Percentiles rank a stretch among this genome's conserved stretches.
Conservation (phyloP, 306 rosid species). For the Heteromeles arbutifolia region DNA sequence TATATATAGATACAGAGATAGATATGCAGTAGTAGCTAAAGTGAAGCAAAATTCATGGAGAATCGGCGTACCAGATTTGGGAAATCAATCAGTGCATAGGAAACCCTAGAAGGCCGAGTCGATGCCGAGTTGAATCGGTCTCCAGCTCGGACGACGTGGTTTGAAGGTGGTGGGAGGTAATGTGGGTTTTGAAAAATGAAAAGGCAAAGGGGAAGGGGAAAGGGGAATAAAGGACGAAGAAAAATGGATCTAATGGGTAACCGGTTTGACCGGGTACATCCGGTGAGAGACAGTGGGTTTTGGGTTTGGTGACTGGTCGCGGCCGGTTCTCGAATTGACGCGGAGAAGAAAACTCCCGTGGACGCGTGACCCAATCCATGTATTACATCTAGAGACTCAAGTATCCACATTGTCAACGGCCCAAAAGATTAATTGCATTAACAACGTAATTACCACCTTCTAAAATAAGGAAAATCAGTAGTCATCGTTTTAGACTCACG, state of each 20-base stretch:
- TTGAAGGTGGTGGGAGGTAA: not conserved
- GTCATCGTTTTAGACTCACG: too few relatives aligned
- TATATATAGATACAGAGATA: too few relatives aligned
- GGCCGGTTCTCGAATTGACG: not conserved
- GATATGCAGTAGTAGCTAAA: not conserved
- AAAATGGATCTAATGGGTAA: not conserved
- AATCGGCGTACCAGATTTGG: conserved; percentile 22
- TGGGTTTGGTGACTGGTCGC: not conserved
- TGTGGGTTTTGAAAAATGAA: not conserved
- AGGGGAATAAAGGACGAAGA: not conserved
- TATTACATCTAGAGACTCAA: too few relatives aligned
- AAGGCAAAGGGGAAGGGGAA: not conserved
- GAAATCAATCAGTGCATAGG: not conserved
- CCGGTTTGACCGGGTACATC: conserved; percentile 36
- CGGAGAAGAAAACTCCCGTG: conserved; percentile 21
- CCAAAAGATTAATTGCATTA: too few relatives aligned
- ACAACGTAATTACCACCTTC: too few relatives aligned
- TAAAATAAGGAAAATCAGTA: too few relatives aligned
- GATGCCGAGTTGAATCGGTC: conserved; percentile 25
- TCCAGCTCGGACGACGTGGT: not conserved
- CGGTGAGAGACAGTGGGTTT: conserved; percentile 14
- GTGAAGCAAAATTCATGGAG: not conserved
- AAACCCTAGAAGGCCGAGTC: conserved; percentile 31
- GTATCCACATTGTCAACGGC: too few relatives aligned
- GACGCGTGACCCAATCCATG: too few relatives aligned